These are phyloP conservation scores for Dacryopinax primogenitus DNA, from an alignment of 768 basidiomycete species.

Conservation along the genomic window DNA sequence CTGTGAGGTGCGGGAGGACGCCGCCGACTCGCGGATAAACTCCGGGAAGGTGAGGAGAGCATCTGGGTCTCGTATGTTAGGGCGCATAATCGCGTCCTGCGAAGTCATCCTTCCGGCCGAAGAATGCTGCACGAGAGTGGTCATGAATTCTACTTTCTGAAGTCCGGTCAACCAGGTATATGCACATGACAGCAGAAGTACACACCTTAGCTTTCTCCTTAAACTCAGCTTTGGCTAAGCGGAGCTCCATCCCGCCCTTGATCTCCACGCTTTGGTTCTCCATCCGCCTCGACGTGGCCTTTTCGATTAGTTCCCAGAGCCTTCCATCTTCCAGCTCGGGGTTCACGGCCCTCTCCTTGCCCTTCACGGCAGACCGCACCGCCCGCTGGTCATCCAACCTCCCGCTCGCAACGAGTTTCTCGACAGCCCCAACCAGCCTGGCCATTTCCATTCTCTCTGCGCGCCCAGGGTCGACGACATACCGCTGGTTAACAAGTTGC, in stretches of 20 bases:
- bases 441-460: slow-evolving; percentile 63
- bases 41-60: slow-evolving; percentile 48
- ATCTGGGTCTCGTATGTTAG: slow-evolving; percentile 33
- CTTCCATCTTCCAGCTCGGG: slow-evolving; percentile 2
- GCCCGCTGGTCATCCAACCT: slow-evolving; percentile 48
- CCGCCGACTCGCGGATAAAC: slow-evolving; percentile 43
- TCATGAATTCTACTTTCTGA: slow-evolving; percentile 64
- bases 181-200: slow-evolving; percentile 12
- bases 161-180: slow-evolving; percentile 9
- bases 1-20: not conserved
- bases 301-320: slow-evolving; percentile 13
- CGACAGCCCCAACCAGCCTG: slow-evolving; percentile 29
- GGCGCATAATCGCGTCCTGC: slow-evolving; percentile 55
- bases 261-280: slow-evolving; percentile 36
- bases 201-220: slow-evolving; percentile 54
- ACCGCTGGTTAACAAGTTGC: slow-evolving; percentile 81
- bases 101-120: slow-evolving; percentile 57
- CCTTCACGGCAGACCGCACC: slow-evolving; percentile 20
- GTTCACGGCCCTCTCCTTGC: not conserved
- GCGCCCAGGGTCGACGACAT: slow-evolving; percentile 68
- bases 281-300: slow-evolving; percentile 11
- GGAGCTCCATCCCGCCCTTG: slow-evolving; percentile 37
- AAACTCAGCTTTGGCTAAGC: slow-evolving; percentile 32
- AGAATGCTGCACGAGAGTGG: slow-evolving; percentile 58
- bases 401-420: slow-evolving; percentile 20